Evolutionary conservation across 129 eudicot genomes (phyloP).

Genomic region (Helianthus tuberosus): DNA sequence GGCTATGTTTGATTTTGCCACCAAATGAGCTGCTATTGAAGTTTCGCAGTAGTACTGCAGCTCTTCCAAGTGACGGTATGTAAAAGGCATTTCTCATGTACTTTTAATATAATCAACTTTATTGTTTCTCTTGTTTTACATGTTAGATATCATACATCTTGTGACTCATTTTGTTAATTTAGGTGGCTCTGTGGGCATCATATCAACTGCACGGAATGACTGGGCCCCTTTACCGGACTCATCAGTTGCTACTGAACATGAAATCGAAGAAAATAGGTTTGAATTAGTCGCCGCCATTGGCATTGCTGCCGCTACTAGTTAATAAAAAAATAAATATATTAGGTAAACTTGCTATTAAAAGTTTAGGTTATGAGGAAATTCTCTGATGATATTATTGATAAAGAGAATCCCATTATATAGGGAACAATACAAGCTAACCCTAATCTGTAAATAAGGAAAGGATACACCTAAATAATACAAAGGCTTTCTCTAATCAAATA

Average conservation of each 20-base stretch:
- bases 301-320: too few relatives aligned
- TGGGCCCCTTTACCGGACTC: slow-evolving; percentile 70
- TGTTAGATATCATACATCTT: slow-evolving; percentile 20
- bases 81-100: slow-evolving; percentile 11
- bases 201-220: slow-evolving; percentile 86
- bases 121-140: slow-evolving; percentile 8
- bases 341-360: too few relatives aligned
- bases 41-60: slow-evolving; percentile 78
- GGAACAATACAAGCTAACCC: too few relatives aligned
- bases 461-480: too few relatives aligned
- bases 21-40: slow-evolving; percentile 79
- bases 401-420: too few relatives aligned
- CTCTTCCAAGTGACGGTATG: slow-evolving; percentile 63
- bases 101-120: background rate
- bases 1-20: slow-evolving; percentile 84
- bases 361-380: too few relatives aligned
- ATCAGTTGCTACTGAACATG: slow-evolving; percentile 38
- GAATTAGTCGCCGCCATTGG: too few relatives aligned
- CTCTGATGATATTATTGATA: too few relatives aligned
- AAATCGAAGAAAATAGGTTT: slow-evolving; percentile 46
- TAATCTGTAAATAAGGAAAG: too few relatives aligned
- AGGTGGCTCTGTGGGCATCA: slow-evolving; percentile 82
- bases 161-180: slow-evolving; percentile 26
- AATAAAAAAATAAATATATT: too few relatives aligned
- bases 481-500: too few relatives aligned